Conservation (phyloP, 164 flowering plant genomes). For the Vitis labrusca region DNA sequence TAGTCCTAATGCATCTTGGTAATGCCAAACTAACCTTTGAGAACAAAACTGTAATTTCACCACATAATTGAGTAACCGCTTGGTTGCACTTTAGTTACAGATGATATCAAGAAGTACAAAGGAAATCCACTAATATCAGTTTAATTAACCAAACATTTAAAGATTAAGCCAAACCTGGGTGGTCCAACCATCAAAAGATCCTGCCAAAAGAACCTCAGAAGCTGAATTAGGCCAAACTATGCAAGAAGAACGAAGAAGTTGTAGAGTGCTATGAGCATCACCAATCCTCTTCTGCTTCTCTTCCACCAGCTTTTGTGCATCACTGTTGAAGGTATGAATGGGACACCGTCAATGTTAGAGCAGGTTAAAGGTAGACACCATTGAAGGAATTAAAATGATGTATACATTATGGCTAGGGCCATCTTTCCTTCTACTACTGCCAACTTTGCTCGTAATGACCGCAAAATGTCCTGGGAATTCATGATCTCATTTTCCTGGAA, state of each 20-base stretch:
- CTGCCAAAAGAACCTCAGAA: conserved; percentile 73
- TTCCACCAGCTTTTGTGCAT: conserved; percentile 59
- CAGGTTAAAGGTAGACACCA: not conserved
- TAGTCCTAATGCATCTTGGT: not conserved
- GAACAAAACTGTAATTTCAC: not conserved
- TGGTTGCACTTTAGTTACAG: not conserved
- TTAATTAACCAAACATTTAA: not conserved
- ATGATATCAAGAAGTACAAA: not conserved
- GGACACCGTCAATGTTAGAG: not conserved
- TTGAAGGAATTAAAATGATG: conserved; percentile 6
- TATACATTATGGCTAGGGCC: conserved; percentile 71
- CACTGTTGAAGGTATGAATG: conserved; percentile 38
- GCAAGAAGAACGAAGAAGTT: conserved; percentile 54
- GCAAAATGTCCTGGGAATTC: conserved; percentile 55
- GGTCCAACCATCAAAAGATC: conserved; percentile 97
- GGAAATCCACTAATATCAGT: too few species aligned
- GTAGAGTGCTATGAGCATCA: conserved; percentile 52
- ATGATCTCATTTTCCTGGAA: conserved; percentile 82
- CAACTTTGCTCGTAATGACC: conserved; percentile 76
- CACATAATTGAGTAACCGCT: too few species aligned
- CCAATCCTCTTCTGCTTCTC: conserved; percentile 70
- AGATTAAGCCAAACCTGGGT: conserved; percentile 56
- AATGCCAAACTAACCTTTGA: not conserved
- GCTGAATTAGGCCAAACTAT: conserved; percentile 85
- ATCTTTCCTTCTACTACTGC: conserved; percentile 84